These are phyloP conservation scores for Colletotrichum karsti DNA, from an alignment of 2,329 filamentous ascomycete genomes.

Conservation along the genomic window DNA sequence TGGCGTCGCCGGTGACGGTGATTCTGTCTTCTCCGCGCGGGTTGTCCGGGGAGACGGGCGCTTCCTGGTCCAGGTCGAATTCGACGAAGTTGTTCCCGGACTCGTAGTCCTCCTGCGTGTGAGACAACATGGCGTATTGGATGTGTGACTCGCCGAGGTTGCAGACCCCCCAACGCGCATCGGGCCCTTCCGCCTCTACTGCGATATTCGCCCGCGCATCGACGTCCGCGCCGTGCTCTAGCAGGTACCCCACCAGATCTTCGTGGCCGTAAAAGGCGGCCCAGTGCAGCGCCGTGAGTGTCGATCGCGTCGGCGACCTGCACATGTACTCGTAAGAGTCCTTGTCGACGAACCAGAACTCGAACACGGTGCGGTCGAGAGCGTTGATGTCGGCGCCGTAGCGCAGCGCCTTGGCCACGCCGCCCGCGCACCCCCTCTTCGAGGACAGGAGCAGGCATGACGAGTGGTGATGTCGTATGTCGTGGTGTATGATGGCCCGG, in stretches of 20 bases:
- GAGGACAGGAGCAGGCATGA: not conserved
- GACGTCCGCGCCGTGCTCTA: not conserved
- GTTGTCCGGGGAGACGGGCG: too few species aligned
- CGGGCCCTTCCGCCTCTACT: not conserved
- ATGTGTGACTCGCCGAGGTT: accelerated
- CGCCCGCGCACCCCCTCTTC: not conserved
- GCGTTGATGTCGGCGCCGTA: not conserved
- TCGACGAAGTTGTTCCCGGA: too few species aligned
- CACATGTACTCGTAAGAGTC: not conserved
- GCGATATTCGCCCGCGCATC: not conserved
- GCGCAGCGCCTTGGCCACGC: not conserved
- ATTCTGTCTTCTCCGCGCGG: not conserved
- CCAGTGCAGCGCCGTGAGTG: not conserved
- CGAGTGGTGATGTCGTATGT: not conserved
- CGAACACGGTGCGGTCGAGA: not conserved
- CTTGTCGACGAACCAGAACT: not conserved
- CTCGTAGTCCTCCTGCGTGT: too few species aligned
- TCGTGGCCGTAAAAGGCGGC: not conserved
- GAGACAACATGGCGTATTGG: too few species aligned
- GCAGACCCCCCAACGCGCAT: not conserved
- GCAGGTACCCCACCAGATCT: not conserved
- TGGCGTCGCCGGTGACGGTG: not conserved
- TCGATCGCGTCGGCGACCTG: not conserved
- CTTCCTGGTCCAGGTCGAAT: too few species aligned
- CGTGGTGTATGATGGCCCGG: accelerated